Evolutionary conservation across 2,329 filamentous ascomycete species (phyloP).

Genomic region (Cordyceps militaris): DNA sequence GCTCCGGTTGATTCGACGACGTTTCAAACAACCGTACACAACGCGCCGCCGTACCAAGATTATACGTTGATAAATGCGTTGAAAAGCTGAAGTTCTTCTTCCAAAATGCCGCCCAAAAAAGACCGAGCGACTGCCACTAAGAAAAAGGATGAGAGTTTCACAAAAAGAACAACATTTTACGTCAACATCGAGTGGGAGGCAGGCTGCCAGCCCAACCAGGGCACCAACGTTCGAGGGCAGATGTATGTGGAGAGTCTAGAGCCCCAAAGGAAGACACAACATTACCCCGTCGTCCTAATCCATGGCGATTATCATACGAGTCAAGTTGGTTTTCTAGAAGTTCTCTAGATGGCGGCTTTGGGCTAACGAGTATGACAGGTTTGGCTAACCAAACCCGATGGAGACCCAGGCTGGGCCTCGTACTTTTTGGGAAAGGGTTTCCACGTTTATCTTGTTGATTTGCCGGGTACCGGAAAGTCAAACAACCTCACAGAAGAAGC

Average conservation of each 20-base stretch:
- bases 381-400: constrained; percentile 41
- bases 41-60: too few relatives aligned
- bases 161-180: constrained; percentile 18
- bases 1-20: neutral
- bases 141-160: neutral
- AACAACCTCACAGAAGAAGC: constrained; percentile 18
- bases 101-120: neutral
- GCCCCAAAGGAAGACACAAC: constrained; percentile 16
- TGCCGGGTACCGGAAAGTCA: constrained; percentile 34
- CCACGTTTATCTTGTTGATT: constrained; percentile 36
- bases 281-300: constrained; percentile 26
- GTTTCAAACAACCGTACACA: too few relatives aligned
- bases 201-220: constrained; percentile 12
- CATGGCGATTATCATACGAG: constrained; percentile 32
- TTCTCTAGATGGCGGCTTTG: neutral
- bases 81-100: too few relatives aligned
- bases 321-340: constrained; percentile 19
- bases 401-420: constrained; percentile 37
- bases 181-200: constrained; percentile 21
- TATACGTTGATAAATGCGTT: too few relatives aligned
- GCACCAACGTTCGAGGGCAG: constrained; percentile 20
- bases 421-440: constrained; percentile 36
- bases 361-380: constrained; percentile 21
- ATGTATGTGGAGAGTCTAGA: constrained; percentile 31
- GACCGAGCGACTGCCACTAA: neutral